phyloP scores from a whole-genome alignment of 495 filamentous ascomycete genomes.

The Lasiosphaeria miniovina region DNA sequence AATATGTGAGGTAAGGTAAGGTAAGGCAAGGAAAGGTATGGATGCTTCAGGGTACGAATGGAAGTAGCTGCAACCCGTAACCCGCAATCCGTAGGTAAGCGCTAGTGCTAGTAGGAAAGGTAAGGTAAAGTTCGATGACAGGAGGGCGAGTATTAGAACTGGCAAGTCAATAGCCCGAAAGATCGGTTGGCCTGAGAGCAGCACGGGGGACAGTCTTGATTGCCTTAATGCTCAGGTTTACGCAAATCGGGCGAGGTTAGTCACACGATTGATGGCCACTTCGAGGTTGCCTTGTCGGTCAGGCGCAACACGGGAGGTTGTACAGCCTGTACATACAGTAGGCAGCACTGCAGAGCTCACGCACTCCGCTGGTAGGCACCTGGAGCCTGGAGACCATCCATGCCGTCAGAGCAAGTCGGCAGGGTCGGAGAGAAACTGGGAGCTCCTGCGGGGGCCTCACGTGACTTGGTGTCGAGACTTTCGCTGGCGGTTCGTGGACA shows the following conservation, averaged over 20 bases:
- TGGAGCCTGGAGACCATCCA: no score
- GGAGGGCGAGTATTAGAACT: no score
- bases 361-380: background rate
- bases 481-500: background rate
- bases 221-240: background rate
- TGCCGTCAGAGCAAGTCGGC: background rate
- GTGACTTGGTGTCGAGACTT: slow-evolving; percentile 13
- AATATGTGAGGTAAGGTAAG: no score
- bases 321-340: background rate
- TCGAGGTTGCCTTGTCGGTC: background rate
- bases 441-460: background rate
- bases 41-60: no score
- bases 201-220: background rate
- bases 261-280: background rate
- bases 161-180: background rate
- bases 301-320: background rate
- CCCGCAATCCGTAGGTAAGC: no score
- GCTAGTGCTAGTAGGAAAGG: no score
- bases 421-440: no score
- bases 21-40: no score
- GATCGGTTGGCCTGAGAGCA: background rate
- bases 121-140: no score
- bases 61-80: no score
- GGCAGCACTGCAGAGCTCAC: no score
- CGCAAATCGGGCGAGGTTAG: background rate